A percentile compares a stretch with the other conserved stretches of the same genome.
Evolutionary conservation across 306 rosid genomes (phyloP).

Genomic region (Quercus robur): DNA sequence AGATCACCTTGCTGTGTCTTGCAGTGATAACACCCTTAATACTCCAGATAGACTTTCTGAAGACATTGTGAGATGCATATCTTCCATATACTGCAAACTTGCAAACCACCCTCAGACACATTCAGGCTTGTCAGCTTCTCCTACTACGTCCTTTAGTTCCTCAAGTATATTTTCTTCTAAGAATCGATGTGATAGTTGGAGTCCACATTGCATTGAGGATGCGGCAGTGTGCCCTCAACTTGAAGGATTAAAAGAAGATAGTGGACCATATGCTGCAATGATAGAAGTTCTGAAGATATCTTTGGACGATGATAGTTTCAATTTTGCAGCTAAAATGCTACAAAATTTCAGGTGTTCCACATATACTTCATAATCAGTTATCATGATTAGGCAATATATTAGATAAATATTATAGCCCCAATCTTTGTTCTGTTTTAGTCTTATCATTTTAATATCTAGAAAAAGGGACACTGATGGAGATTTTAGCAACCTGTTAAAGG

Average conservation of each 20-base stretch:
- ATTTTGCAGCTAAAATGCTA: constrained; percentile 26
- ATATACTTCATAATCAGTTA: background rate
- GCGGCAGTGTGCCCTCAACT: background rate
- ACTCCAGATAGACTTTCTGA: constrained; percentile 39
- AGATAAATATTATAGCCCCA: background rate
- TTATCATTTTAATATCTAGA: background rate
- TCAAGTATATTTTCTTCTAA: constrained; percentile 31
- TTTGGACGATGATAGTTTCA: constrained; percentile 28
- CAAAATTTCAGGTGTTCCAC: constrained; percentile 27
- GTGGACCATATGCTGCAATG: constrained; percentile 20
- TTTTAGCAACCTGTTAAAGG: background rate
- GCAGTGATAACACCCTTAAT: constrained; percentile 1
- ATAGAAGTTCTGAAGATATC: constrained; percentile 30
- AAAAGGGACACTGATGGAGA: background rate
- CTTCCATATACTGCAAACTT: constrained; percentile 42
- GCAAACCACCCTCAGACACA: constrained; percentile 18
- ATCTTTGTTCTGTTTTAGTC: background rate
- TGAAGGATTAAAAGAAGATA: constrained; percentile 4
- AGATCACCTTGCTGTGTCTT: constrained; percentile 32
- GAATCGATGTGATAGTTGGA: constrained; percentile 31
- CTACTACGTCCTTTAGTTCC: constrained; percentile 27
- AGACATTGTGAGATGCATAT: constrained; percentile 36
- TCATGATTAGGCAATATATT: background rate
- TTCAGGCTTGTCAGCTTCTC: constrained; percentile 16
- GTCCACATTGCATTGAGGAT: constrained; percentile 26